Evolutionary conservation across 768 basidiomycete genomes (phyloP).

Genomic region (Boletus pseudopeckii): DNA sequence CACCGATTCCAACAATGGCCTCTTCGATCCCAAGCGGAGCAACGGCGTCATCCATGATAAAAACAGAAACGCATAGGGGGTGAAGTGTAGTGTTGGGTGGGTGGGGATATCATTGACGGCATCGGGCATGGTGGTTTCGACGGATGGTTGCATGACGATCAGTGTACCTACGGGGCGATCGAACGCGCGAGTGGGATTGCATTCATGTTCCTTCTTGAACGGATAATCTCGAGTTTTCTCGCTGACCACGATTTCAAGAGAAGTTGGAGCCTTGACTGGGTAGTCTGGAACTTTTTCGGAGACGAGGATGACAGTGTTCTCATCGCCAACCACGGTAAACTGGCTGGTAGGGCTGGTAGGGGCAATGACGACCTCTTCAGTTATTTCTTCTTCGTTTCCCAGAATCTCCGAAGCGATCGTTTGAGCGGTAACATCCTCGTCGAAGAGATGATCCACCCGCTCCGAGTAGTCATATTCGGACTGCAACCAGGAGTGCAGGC

Average conservation of each 20-base stretch:
- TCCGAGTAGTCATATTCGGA: constrained; percentile 31
- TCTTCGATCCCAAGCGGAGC: constrained; percentile 24
- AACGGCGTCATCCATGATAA: constrained; percentile 28
- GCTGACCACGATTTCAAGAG: not conserved
- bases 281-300: constrained; percentile 2
- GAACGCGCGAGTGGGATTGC: not conserved
- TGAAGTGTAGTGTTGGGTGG: constrained; percentile 18
- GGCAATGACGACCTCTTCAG: constrained; percentile 7
- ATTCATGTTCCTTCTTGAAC: not conserved
- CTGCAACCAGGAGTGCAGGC: constrained; percentile 33
- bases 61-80: constrained; percentile 17
- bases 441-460: constrained; percentile 28
- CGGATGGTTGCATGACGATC: constrained; percentile 25
- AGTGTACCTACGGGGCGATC: constrained; percentile 13
- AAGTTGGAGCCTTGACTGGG: not conserved
- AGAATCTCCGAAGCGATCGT: constrained; percentile 26
- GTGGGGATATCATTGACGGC: constrained; percentile 16
- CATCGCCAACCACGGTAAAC: constrained; percentile 20
- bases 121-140: constrained; percentile 12
- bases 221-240: constrained; percentile 4
- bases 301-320: constrained; percentile 2
- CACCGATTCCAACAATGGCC: constrained; percentile 31
- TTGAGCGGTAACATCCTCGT: constrained; percentile 29
- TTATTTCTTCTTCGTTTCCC: constrained; percentile 20
- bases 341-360: constrained; percentile 13